Percentiles rank a stretch among this genome's conserved stretches.
Conservation (phyloP, 202 grass and related monocot species). For the Eragrostis tef region DNA sequence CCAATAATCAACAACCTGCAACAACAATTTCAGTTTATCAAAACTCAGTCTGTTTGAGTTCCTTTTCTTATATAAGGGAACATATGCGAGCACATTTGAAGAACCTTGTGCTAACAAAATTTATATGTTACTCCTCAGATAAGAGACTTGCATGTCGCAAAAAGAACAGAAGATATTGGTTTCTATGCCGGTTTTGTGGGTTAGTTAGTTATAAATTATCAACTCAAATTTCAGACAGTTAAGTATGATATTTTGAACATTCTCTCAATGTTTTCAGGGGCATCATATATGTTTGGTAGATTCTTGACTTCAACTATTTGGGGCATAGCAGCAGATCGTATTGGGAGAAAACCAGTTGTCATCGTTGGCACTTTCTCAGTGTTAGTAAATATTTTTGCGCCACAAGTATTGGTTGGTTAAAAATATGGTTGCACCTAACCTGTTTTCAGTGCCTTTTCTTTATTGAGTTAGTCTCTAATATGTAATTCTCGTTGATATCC, state of each 20-base stretch:
- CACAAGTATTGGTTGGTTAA: background rate
- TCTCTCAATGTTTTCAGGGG: slow-evolving; percentile 43
- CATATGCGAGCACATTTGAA: too few relatives aligned
- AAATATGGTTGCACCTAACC: background rate
- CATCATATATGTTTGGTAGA: slow-evolving; percentile 85
- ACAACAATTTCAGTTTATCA: too few relatives aligned
- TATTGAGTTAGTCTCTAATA: slow-evolving; percentile 4
- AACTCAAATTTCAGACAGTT: background rate
- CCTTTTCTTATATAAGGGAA: too few relatives aligned
- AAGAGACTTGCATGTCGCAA: slow-evolving; percentile 72
- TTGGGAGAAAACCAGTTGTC: slow-evolving; percentile 81
- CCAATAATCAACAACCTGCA: too few relatives aligned
- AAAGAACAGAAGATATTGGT: slow-evolving; percentile 82
- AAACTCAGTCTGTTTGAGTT: too few relatives aligned
- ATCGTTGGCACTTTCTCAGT: slow-evolving; percentile 64
- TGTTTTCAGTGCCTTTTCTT: background rate
- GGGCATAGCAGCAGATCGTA: slow-evolving; percentile 69
- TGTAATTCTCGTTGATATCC: slow-evolving; percentile 21
- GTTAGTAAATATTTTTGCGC: slow-evolving; percentile 50
- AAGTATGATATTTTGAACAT: background rate
- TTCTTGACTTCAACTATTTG: slow-evolving; percentile 64
- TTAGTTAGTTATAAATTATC: slow-evolving; percentile 8
- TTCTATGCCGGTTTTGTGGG: slow-evolving; percentile 87
- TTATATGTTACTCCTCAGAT: slow-evolving; percentile 54
- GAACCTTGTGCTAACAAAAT: background rate